Evolutionary conservation across 148 eudicot genomes (phyloP).

Genomic region (Gaultheria prostrata): DNA sequence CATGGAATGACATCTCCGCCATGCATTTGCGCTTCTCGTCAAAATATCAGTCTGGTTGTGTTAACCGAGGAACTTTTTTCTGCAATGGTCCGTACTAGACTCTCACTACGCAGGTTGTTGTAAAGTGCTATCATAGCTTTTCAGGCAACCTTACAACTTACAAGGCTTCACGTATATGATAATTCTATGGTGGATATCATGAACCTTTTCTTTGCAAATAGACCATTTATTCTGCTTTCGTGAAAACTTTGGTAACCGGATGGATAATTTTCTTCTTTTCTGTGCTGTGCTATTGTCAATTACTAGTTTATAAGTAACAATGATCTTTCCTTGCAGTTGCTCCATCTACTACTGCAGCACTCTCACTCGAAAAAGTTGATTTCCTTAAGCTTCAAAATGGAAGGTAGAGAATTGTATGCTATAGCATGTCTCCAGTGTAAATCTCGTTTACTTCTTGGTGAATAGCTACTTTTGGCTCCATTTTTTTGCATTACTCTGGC

Average conservation of each 20-base stretch:
- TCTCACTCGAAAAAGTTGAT: slow-evolving; percentile 53
- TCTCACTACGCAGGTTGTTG: slow-evolving; percentile 46
- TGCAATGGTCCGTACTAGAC: slow-evolving; percentile 97
- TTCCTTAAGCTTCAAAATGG: slow-evolving; percentile 98
- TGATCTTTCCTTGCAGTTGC: slow-evolving; percentile 58
- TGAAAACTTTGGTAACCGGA: not conserved
- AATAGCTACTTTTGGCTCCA: not conserved
- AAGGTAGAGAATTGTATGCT: slow-evolving; percentile 44
- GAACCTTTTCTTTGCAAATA: not conserved
- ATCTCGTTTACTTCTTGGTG: not conserved
- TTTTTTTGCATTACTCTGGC: not conserved
- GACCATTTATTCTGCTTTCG: slow-evolving; percentile 11
- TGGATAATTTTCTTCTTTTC: not conserved
- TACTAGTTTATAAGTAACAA: not conserved
- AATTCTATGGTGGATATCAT: not conserved
- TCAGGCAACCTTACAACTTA: slow-evolving; percentile 17
- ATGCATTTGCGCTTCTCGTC: slow-evolving; percentile 61
- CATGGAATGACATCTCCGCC: slow-evolving; percentile 65
- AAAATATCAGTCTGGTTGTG: slow-evolving; percentile 42
- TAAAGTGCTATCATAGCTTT: slow-evolving; percentile 28
- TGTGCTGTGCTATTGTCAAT: not conserved
- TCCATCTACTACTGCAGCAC: slow-evolving; percentile 46
- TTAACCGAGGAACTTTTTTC: slow-evolving; percentile 60
- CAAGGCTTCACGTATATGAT: slow-evolving; percentile 6
- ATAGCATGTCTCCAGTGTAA: not conserved